Percentiles rank a stretch among this genome's conserved stretches.
These are phyloP conservation scores for Neonectria hederae DNA, from an alignment of 2,329 filamentous ascomycete genomes.

Conservation along the genomic window DNA sequence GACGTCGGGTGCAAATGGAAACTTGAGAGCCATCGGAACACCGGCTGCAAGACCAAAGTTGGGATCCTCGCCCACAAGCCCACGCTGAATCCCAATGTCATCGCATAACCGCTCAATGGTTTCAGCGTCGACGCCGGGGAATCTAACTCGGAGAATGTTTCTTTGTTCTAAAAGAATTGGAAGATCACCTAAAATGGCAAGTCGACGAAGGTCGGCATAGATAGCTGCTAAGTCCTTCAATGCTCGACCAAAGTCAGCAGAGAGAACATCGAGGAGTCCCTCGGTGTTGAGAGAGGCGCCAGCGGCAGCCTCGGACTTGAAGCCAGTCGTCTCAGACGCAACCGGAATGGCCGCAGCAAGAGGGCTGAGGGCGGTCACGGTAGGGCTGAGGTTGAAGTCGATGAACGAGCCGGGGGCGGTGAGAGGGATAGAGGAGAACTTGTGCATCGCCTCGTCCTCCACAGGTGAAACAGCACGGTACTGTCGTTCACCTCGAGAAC, in stretches of 20 bases:
- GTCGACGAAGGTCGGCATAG: constrained; percentile 80
- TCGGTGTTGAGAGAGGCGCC: constrained; percentile 78
- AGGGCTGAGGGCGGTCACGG: constrained; percentile 85
- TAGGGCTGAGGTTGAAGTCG: constrained; percentile 89
- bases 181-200: constrained; percentile 83
- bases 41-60: constrained; percentile 76
- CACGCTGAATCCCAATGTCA: constrained; percentile 85
- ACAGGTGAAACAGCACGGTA: constrained; percentile 81
- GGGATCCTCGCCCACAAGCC: constrained; percentile 78
- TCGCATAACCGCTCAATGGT: constrained; percentile 86
- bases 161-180: constrained; percentile 78
- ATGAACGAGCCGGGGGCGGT: constrained; percentile 79
- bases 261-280: constrained; percentile 85
- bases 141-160: constrained; percentile 79
- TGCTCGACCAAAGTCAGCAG: constrained; percentile 86
- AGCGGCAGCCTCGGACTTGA: constrained; percentile 53
- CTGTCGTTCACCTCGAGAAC: constrained; percentile 76
- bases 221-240: constrained; percentile 84
- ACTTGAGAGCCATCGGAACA: constrained; percentile 78
- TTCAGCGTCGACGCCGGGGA: constrained; percentile 87
- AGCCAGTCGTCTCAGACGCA: constrained; percentile 54
- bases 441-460: constrained; percentile 76
- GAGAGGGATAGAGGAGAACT: constrained; percentile 68
- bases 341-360: constrained; percentile 66
- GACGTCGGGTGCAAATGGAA: constrained; percentile 80